These are phyloP conservation scores for Fusarium subglutinans DNA, from an alignment of 2,329 filamentous ascomycete genomes.

Conservation along the genomic window DNA sequence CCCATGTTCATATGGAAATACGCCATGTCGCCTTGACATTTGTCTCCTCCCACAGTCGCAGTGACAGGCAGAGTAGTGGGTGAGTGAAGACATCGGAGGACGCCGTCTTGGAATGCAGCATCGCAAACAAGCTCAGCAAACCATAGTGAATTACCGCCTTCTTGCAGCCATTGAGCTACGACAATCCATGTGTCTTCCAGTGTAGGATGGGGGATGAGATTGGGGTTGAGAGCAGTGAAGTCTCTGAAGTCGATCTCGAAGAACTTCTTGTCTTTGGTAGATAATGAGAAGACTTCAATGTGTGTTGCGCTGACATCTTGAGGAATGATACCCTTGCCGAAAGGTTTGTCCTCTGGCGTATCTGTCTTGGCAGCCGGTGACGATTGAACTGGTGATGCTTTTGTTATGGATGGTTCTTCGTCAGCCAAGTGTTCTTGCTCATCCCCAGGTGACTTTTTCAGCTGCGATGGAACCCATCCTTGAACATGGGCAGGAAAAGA, in stretches of 20 bases:
- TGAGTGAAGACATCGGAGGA: constrained; percentile 54
- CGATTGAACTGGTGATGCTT: not conserved
- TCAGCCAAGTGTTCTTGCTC: not conserved
- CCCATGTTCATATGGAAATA: constrained; percentile 57
- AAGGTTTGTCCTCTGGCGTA: not conserved
- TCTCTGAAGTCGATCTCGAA: constrained; percentile 60
- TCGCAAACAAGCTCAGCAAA: constrained; percentile 60
- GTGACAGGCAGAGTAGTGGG: constrained; percentile 57
- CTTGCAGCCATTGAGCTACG: constrained; percentile 56
- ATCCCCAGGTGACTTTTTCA: not conserved
- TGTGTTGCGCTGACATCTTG: constrained; percentile 34
- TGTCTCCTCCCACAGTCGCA: constrained; percentile 53
- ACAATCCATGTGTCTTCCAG: constrained; percentile 59
- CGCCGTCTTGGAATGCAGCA: constrained; percentile 55
- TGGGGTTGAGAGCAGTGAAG: constrained; percentile 60
- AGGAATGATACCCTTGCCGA: not conserved
- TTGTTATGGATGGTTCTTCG: not conserved
- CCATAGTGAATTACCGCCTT: constrained; percentile 41
- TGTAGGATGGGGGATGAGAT: constrained; percentile 64
- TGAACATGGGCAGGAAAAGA: not conserved
- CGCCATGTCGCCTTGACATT: constrained; percentile 56
- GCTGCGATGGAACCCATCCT: constrained; percentile 10
- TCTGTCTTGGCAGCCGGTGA: not conserved
- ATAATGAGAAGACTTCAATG: constrained; percentile 56
- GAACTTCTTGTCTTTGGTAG: constrained; percentile 56